Evolutionary conservation across 192 early-diverging fungal species (phyloP).

Genomic region (Mortierella claussenii): DNA sequence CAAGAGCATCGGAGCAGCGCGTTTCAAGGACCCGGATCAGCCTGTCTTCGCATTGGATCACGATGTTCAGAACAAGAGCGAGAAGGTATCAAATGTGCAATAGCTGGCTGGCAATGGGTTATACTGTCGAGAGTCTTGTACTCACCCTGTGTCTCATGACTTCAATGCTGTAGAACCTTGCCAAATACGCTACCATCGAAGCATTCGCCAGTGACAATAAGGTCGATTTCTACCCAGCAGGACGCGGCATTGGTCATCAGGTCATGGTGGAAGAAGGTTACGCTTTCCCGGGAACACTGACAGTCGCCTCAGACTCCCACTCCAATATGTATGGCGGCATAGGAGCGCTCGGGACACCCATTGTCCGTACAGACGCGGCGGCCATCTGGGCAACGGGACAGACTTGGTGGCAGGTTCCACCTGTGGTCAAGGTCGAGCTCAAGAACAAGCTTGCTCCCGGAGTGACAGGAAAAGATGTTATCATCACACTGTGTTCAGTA

Average conservation of each 20-base stretch:
- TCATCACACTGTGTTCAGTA: constrained; percentile 91
- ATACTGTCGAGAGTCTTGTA: no score
- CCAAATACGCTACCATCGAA: constrained; percentile 89
- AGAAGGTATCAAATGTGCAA: no score
- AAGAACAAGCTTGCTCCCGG: constrained; percentile 79
- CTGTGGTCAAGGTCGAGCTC: constrained; percentile 91
- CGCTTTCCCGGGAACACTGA: constrained; percentile 92
- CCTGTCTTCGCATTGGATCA: constrained; percentile 98
- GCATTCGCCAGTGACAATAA: constrained; percentile 83
- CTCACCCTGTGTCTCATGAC: no score
- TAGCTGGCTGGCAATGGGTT: no score
- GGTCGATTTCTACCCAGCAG: constrained; percentile 95
- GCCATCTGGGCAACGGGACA: constrained; percentile 98
- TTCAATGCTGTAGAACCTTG: constrained; percentile 82
- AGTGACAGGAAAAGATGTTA: constrained; percentile 97
- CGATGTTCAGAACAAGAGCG: constrained; percentile 96
- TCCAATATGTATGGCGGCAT: constrained; percentile 99
- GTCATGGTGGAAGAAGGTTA: constrained; percentile 98
- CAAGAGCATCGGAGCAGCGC: constrained; percentile 88
- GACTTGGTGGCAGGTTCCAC: constrained; percentile 99
- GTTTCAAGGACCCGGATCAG: constrained; percentile 81
- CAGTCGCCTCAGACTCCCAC: constrained; percentile 98
- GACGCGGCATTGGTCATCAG: constrained; percentile 98
- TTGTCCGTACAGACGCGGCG: constrained; percentile 98
- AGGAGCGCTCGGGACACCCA: constrained; percentile 93